Evolutionary conservation across 2,329 filamentous ascomycete genomes (phyloP).

Genomic region (Colletotrichum neosansevieriae): DNA sequence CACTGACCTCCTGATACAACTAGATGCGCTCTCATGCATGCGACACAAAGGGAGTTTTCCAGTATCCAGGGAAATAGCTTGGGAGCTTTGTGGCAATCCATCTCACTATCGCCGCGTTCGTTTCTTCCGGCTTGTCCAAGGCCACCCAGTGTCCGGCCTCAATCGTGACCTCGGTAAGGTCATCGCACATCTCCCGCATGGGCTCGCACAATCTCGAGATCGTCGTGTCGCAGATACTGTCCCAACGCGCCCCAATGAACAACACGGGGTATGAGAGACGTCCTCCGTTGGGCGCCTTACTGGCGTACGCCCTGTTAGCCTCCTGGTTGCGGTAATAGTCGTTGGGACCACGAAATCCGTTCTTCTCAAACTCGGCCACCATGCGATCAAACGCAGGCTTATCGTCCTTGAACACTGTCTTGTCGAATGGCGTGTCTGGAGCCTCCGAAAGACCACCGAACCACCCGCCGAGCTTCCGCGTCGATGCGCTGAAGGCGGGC

Average conservation of each 20-base stretch:
- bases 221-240: conserved; percentile 52
- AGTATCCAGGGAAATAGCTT: conserved; percentile 31
- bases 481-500: conserved; percentile 6
- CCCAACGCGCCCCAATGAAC: conserved; percentile 52
- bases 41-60: conserved; percentile 32
- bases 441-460: conserved; percentile 27
- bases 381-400: conserved; percentile 75
- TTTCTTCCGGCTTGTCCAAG: conserved; percentile 45
- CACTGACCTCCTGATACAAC: too few relatives aligned
- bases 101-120: conserved; percentile 44
- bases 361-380: conserved; percentile 90
- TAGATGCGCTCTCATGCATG: neutral
- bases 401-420: conserved; percentile 5
- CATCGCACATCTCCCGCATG: conserved; percentile 49
- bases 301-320: conserved; percentile 54
- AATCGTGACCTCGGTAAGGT: conserved; percentile 53
- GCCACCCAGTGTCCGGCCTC: conserved; percentile 52
- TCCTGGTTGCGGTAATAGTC: conserved; percentile 56
- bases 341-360: conserved; percentile 69
- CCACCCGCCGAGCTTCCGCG: conserved; percentile 41
- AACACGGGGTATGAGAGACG: conserved; percentile 51
- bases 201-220: conserved; percentile 49
- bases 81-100: conserved; percentile 44
- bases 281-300: conserved; percentile 44
- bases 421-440: conserved; percentile 17